phyloP scores from a whole-genome alignment of 148 eudicot genomes.

The Persicaria tinctoria region DNA sequence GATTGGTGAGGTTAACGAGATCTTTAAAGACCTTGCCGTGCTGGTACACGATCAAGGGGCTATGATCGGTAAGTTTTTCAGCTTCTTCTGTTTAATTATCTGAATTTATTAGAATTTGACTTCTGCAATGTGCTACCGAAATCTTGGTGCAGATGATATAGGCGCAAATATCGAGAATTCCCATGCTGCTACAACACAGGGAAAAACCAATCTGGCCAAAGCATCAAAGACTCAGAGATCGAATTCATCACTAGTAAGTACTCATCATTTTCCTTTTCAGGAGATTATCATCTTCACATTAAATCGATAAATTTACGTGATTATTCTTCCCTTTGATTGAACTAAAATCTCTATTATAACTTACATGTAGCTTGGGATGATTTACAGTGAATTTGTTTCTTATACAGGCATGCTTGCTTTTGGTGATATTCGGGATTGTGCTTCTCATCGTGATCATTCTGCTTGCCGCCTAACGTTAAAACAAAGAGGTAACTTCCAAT shows the following conservation, averaged over 20 bases:
- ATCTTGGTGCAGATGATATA: slow-evolving; percentile 49
- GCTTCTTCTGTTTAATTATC: background rate
- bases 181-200: slow-evolving; percentile 75
- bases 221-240: slow-evolving; percentile 80
- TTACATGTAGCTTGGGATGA: background rate
- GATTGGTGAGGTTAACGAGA: slow-evolving; percentile 79
- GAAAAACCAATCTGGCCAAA: slow-evolving; percentile 61
- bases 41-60: slow-evolving; percentile 74
- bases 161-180: slow-evolving; percentile 64
- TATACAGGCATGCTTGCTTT: slow-evolving; percentile 65
- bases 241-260: slow-evolving; percentile 69
- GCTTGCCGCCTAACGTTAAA: slow-evolving; percentile 29
- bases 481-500: too few relatives aligned
- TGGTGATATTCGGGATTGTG: slow-evolving; percentile 71
- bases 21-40: slow-evolving; percentile 73
- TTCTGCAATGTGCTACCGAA: background rate
- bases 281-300: too few relatives aligned
- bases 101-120: background rate
- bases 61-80: slow-evolving; percentile 45
- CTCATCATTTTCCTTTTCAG: slow-evolving; percentile 15
- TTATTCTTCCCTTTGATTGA: background rate
- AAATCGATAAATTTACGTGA: background rate
- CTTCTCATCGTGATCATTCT: slow-evolving; percentile 53
- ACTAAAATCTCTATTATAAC: too few relatives aligned
- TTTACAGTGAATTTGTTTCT: background rate